phyloP scores from a whole-genome alignment of 805 yeast species.

The Yamadazyma kitorensis region DNA sequence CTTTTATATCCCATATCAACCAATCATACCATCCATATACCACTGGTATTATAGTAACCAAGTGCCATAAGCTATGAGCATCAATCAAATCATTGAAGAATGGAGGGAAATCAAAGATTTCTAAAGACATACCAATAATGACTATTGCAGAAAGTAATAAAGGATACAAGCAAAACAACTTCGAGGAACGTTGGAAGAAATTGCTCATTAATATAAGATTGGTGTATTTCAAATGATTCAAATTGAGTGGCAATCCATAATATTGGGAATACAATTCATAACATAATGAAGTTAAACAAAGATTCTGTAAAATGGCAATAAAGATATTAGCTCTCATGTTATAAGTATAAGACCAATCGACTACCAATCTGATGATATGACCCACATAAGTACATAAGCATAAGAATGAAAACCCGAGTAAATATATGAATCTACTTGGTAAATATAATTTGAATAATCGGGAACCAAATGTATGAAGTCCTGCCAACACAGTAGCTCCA shows the following conservation, averaged over 20 bases:
- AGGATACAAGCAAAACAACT: constrained; percentile 40
- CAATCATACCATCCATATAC: constrained; percentile 44
- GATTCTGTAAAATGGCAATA: constrained; percentile 75
- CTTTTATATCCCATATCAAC: constrained; percentile 41
- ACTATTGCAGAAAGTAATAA: constrained; percentile 42
- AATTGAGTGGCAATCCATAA: constrained; percentile 16
- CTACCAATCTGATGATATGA: constrained; percentile 64
- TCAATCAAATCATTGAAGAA: constrained; percentile 61
- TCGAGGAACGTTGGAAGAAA: constrained; percentile 33
- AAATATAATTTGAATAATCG: constrained; percentile 61
- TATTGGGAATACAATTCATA: constrained; percentile 30
- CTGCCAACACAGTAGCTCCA: constrained; percentile 79
- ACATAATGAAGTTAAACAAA: constrained; percentile 29
- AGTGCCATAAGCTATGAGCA: constrained; percentile 95
- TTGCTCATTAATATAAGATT: constrained; percentile 23
- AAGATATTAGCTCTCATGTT: constrained; percentile 88
- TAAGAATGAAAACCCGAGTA: constrained; percentile 34
- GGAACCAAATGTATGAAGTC: constrained; percentile 65
- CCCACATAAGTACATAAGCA: constrained; percentile 52
- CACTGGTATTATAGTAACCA: constrained; percentile 63
- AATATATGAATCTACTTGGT: constrained; percentile 17
- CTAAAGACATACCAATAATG: constrained; percentile 79
- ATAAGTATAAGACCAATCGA: constrained; percentile 87
- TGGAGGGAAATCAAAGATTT: constrained; percentile 85
- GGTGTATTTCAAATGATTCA: constrained; percentile 25